These are phyloP conservation scores for Aspergillus caelatus DNA, from an alignment of 2,329 filamentous ascomycete genomes.

Conservation along the genomic window DNA sequence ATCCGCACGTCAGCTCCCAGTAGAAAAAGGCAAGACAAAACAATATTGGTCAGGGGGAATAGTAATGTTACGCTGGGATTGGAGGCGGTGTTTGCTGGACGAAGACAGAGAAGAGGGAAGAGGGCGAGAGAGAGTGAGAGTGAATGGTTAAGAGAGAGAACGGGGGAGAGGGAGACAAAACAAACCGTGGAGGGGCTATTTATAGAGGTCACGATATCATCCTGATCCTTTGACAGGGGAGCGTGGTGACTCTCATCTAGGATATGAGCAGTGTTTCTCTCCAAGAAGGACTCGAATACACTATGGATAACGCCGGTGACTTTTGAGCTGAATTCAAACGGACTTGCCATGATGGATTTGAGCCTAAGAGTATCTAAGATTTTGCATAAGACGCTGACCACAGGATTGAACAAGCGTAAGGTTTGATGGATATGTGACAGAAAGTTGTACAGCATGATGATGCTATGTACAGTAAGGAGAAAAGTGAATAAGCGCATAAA, in stretches of 20 bases:
- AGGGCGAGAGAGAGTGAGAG: too few species aligned
- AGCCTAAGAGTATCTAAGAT: not conserved
- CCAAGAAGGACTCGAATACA: slow-evolving; percentile 18
- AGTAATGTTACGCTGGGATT: not conserved
- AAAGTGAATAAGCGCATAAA: not conserved
- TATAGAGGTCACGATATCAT: not conserved
- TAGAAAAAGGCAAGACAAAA: not conserved
- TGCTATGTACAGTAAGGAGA: not conserved
- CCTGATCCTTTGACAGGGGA: not conserved
- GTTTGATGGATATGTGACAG: not conserved
- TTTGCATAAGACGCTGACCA: not conserved
- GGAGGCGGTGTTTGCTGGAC: not conserved
- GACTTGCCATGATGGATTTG: not conserved
- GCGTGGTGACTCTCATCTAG: slow-evolving; percentile 28
- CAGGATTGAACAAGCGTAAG: not conserved
- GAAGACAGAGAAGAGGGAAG: not conserved
- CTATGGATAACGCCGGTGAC: slow-evolving; percentile 17
- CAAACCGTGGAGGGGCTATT: not conserved
- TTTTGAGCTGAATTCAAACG: not conserved
- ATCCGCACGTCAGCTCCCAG: not conserved
- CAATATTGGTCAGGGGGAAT: not conserved
- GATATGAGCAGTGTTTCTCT: slow-evolving; percentile 7
- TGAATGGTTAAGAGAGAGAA: too few species aligned
- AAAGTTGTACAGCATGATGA: not conserved
- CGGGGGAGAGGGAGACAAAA: too few species aligned